Base-by-base conservation (phyloP, 805 yeast species). In the Barnettozyma wickerhamii region DNA sequence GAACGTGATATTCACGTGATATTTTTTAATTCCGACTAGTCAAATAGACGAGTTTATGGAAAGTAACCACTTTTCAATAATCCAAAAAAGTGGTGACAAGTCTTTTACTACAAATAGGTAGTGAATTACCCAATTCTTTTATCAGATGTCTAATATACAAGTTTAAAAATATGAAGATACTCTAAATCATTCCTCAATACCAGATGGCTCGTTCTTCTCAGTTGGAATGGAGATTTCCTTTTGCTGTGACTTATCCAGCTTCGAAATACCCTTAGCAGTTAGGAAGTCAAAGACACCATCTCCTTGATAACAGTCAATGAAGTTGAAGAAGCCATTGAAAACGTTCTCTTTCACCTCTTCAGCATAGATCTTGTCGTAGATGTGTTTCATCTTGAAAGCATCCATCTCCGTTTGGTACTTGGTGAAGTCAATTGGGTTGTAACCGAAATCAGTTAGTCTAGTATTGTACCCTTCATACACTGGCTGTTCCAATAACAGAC, bases 341-440 rank as follows among this genome's bases (percentile, higher is more conserved):
- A 83, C 84, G 56, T 89, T 87, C 54, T 89, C 97, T 55, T 78
- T 77, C 33, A 77, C 82, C 62, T 93, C 99, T 63, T 90, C 96
- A 32, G 76, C 79, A 58, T 91, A 91, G 45, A 93, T 89, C 62
- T 89, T 87, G 56, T 90, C 96, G 60, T 93, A 93, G 48, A 93
- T 91, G 62, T 74, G 81, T 59, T 81, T 83, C 77, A 76, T 78
- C 68, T 93, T 93, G 72, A 93, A 91, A 1, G 68, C 85, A 46
- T 84, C 84, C 79, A 93, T 89, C 53, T 84, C 80, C 17, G 68
- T 64, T 45, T 75, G 75, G 60, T 74, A 87, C 41, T 72, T 71
- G 5, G 73, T 72, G 55, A 90, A 93, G 27, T 78, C 79, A 41
- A 93, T 71, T 14, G 75, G 75, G 23, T 83, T 83, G 59, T 86